Conservation (phyloP, 805 yeast species). For the Cyberlindnera mrakii region DNA sequence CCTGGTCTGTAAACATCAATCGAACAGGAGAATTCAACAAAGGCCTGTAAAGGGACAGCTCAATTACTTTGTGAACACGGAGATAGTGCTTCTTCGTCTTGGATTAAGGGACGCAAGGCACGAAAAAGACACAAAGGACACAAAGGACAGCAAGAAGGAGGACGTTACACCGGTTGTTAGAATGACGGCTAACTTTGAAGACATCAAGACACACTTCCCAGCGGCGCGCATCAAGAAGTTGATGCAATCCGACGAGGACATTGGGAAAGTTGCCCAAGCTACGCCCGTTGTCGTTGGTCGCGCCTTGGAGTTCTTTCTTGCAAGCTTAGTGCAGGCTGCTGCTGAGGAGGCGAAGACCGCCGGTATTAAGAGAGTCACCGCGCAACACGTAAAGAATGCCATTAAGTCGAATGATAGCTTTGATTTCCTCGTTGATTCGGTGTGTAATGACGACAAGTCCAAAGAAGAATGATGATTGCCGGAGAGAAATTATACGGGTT, state of each 20-base stretch:
- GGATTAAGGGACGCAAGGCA: neutral
- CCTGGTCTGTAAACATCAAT: too few relatives aligned
- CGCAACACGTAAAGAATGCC: constrained; percentile 78
- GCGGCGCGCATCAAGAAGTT: constrained; percentile 92
- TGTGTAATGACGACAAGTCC: constrained; percentile 22
- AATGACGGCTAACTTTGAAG: constrained; percentile 25
- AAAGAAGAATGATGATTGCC: constrained; percentile 5
- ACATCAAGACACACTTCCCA: constrained; percentile 77
- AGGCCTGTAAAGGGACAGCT: too few relatives aligned
- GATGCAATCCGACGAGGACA: constrained; percentile 97
- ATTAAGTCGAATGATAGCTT: constrained; percentile 83
- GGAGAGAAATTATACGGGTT: neutral
- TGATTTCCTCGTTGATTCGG: constrained; percentile 76
- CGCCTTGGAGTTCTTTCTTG: constrained; percentile 87
- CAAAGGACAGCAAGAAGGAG: neutral
- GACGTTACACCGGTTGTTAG: neutral
- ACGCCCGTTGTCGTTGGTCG: constrained; percentile 98
- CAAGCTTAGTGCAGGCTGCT: constrained; percentile 80
- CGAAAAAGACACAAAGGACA: neutral
- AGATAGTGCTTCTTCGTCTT: too few relatives aligned
- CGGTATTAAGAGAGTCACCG: constrained; percentile 76
- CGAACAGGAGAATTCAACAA: too few relatives aligned
- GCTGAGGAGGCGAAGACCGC: constrained; percentile 68
- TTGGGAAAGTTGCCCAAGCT: constrained; percentile 97
- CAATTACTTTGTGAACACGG: too few relatives aligned